Base-by-base conservation (phyloP, 371 early-diverging fungal genomes). In the Conidiobolus incongruus region DNA sequence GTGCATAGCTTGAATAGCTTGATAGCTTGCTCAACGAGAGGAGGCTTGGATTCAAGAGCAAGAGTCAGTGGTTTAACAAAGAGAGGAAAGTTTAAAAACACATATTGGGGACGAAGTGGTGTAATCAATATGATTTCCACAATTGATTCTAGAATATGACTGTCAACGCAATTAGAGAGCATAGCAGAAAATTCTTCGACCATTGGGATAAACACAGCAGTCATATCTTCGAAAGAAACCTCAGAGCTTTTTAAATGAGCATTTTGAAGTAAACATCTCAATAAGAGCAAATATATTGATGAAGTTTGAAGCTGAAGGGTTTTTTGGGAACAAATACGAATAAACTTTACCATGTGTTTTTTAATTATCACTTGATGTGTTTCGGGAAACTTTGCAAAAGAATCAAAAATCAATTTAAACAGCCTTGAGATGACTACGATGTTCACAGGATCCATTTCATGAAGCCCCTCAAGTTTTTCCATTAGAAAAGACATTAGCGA, bases 1-100 rank as follows among this genome's bases (percentile, higher is more conserved):
- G 96, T 84, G 57, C 96, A 97, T 3, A 93, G 67, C 58, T 99
- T 98, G 43, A 99, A 72, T 0, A 93, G 95, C 29, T 97, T 74
- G 40, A 99, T 61, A 4, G 93, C 96, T 56, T 95, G 94, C 19
- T 73, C 78, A 7, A 92, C 90, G 6, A 97, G 70, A 20, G 94
- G 91, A 12, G 83, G 73, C 30, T 85, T 84, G 0, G 88, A 75
- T 52, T 87, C 77, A 12, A 99, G 65, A 0, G 99, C 91, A 39
- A 89, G 60, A 1, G 93, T 86, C 7, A 99, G 67, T 11, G 98
- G 96, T 35, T 82, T 81, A 94, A 96, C 92, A 52, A 99, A 53
- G 44, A 79, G 83, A 11, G 85, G 26, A 8, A 26, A 26, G 8
- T 26, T 26, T 26, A 26, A 26, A 26, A 26, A 26, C 26, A 26